Conservation (phyloP, 805 yeast species). For the Saccharomyces mikatae region DNA sequence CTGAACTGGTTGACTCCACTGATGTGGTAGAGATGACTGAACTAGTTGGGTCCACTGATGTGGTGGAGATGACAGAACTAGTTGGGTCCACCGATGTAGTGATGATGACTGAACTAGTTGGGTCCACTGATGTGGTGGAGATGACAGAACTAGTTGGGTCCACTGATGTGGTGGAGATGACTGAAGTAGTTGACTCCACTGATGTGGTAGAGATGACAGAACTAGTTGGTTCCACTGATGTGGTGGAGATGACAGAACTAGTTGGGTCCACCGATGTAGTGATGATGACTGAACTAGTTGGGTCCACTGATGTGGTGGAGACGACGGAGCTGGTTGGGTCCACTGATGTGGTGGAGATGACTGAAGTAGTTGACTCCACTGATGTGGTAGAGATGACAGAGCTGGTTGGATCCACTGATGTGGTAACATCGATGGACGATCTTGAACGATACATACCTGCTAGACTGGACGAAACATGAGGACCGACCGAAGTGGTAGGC, state of each 20-base stretch:
- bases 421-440: neutral
- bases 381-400: neutral
- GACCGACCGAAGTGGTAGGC: neutral
- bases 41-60: neutral
- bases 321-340: neutral
- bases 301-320: neutral
- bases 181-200: neutral
- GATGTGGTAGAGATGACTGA: neutral
- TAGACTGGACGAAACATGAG: neutral
- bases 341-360: neutral
- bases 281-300: neutral
- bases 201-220: neutral
- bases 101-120: neutral
- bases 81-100: neutral
- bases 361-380: neutral
- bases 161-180: neutral
- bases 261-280: neutral
- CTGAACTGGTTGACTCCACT: too few relatives aligned
- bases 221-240: neutral
- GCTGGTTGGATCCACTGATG: neutral
- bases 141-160: neutral
- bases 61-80: neutral
- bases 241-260: too few relatives aligned
- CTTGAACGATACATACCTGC: neutral
- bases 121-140: neutral